Base-by-base conservation (phyloP, 768 basidiomycete species). In the Russula sp. region DNA sequence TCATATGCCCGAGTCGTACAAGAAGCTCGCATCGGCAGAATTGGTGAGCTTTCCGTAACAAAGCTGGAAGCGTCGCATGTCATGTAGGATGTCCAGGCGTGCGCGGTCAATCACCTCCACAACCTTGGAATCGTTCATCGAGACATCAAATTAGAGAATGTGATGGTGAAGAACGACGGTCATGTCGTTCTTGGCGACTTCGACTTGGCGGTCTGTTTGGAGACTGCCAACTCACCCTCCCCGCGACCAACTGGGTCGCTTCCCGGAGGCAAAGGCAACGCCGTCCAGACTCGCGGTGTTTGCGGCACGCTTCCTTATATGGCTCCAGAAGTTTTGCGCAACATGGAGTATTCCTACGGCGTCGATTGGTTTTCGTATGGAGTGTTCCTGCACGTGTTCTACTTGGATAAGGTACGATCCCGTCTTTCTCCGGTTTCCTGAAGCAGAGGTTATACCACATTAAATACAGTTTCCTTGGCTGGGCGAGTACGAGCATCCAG, bases 91-190 rank as follows among this genome's bases (percentile, higher is more conserved):
- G 16, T 69, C 5, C 50, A 70, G 58, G 65, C 64, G 16, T 63
- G 54, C 8, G 96, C 94, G 0, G 89, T 98, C 13, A 89, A 89
- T 22, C 93, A 94, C 75, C 82, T 97, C 18, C 97, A 99, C 73
- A 82, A 85, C 56, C 88, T 88, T 73, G 92, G 92, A 55, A 92
- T 98, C 70, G 91, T 98, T 2, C 97, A 99, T 73, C 85, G 97
- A 22, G 97, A 99, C 75, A 80, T 99, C 70, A 99, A 98, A 77
- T 80, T 98, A 62, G 94, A 98, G 79, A 98, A 98, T 71, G 90
- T 96, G 1, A 76, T 97, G 42, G 75, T 98, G 59, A 93, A 96
- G 73, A 91, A 94, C 71, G 83, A 86, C 36, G 91, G 94, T 72
- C 84, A 89, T 57, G 85, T 98, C 70, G 95, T 95, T 75, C 82